phyloP scores from a whole-genome alignment of 2,329 filamentous ascomycete genomes.

The Biscogniauxia sp. region DNA sequence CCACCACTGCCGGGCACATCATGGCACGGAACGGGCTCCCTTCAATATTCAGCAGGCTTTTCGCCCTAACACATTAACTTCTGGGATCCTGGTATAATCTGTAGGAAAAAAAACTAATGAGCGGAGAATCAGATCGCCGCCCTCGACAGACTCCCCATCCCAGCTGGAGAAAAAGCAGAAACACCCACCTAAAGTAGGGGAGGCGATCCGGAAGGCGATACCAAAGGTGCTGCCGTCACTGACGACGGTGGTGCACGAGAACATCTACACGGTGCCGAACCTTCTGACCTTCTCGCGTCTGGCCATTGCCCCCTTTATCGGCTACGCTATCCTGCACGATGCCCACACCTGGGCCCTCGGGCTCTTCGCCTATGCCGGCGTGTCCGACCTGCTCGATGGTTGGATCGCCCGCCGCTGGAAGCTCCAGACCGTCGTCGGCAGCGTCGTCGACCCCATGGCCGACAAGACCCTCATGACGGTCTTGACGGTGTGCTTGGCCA shows the following conservation, averaged over 20 bases:
- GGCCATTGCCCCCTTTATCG: slow-evolving; percentile 76
- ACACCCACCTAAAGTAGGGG: slow-evolving; percentile 7
- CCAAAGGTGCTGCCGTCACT: slow-evolving; percentile 32
- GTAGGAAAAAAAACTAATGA: background rate
- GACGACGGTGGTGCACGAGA: slow-evolving; percentile 61
- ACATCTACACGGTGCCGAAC: slow-evolving; percentile 97
- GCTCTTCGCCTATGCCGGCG: slow-evolving; percentile 87
- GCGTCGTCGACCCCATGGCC: slow-evolving; percentile 93
- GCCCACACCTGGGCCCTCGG: slow-evolving; percentile 75
- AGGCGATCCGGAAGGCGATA: slow-evolving; percentile 29
- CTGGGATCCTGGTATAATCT: too few relatives aligned
- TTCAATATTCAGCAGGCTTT: background rate
- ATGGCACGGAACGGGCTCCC: background rate
- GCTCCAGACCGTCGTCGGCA: slow-evolving; percentile 88
- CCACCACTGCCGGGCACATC: background rate
- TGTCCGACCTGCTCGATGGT: slow-evolving; percentile 90
- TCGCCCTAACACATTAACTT: background rate
- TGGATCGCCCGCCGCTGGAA: slow-evolving; percentile 90
- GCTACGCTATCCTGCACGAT: slow-evolving; percentile 84
- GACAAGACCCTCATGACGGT: slow-evolving; percentile 97
- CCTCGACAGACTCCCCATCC: background rate
- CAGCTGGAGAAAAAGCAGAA: background rate
- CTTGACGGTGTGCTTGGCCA: slow-evolving; percentile 77
- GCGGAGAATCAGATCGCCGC: background rate
- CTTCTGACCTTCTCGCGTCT: slow-evolving; percentile 86